phyloP scores from a whole-genome alignment of 225 moss, liverwort and hornwort genomes.

The Asterella californica region DNA sequence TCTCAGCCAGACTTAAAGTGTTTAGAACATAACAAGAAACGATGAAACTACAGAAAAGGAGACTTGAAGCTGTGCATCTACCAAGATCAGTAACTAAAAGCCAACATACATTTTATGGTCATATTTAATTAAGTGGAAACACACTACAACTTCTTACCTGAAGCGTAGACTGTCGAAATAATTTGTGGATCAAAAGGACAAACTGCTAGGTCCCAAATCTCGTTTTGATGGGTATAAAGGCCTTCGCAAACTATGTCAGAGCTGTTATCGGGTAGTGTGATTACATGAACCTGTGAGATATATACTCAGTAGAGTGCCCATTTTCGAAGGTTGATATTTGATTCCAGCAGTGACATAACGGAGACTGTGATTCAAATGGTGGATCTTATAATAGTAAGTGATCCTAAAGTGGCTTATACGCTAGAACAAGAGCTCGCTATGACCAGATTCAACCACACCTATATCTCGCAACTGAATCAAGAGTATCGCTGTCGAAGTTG shows the following conservation, averaged over 20 bases:
- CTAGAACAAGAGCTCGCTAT: background rate
- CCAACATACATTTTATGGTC: background rate
- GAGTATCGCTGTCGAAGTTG: background rate
- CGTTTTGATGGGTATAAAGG: constrained; percentile 64
- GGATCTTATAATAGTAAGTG: background rate
- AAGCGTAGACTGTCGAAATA: constrained; percentile 65
- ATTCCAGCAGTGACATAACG: background rate
- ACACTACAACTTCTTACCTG: constrained; percentile 36
- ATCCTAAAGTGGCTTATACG: background rate
- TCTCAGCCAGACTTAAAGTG: no score
- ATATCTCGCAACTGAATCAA: background rate
- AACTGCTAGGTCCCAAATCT: constrained; percentile 83
- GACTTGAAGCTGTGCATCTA: background rate
- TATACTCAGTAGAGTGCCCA: background rate
- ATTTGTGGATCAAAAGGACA: constrained; percentile 68
- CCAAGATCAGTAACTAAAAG: background rate
- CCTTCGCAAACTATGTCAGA: constrained; percentile 67
- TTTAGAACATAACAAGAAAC: background rate
- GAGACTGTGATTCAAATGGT: background rate
- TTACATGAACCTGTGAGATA: constrained; percentile 61
- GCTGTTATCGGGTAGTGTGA: constrained; percentile 56
- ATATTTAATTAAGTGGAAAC: background rate
- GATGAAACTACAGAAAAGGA: background rate
- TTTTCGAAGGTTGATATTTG: background rate
- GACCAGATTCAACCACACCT: background rate